Evolutionary conservation across 2,329 filamentous ascomycete genomes (phyloP), one percentile per base, ranked within the genome.

Genomic region (Neurospora crassa): DNA sequence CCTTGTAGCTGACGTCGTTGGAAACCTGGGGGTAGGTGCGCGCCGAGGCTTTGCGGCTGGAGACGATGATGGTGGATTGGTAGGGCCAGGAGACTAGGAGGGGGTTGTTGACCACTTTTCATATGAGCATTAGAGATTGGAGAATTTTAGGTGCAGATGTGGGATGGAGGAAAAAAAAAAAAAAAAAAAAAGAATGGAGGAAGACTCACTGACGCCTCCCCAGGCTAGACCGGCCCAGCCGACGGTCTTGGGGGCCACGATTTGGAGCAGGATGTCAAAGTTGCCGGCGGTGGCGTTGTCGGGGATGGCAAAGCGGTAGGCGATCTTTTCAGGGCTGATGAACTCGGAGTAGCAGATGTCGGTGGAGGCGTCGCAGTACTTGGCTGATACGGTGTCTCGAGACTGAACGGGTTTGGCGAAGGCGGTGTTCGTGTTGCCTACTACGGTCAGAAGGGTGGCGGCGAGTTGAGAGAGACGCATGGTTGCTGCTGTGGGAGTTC

Each of bases 171-270:
- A 6, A 24, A 34, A 2, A 5, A 34, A 0, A n/a, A 4, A 29
- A 0, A n/a, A 4, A 29, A 0, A n/a, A 4, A 29, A 1, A 29
- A 29, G 3, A 29, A 37, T n/a, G n/a, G n/a, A n/a, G n/a, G n/a
- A 37, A 37, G 24, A 34, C 53, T 34, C 34, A 63, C 53, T 83
- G 63, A 77, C 76, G 8, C 82, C 82, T 40, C 80, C 81, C 81
- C 81, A 83, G 3, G 81, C 78, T 40, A 83, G 77, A 3, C 78
- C 81, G 0, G 81, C 81, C 82, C 82, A 83, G 20, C 81, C 81
- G 72, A 80, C 79, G 6, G 77, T 75, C 71, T 78, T 80, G 24
- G 82, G 81, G 1, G 82, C 82, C 1, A 79, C 76, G 43, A 83
- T 80, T 71, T 81, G 80, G 18, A 83, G 67, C 2, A 82, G 75